phyloP scores from a whole-genome alignment of 495 filamentous ascomycete genomes.

The Diplogelasinospora grovesii region DNA sequence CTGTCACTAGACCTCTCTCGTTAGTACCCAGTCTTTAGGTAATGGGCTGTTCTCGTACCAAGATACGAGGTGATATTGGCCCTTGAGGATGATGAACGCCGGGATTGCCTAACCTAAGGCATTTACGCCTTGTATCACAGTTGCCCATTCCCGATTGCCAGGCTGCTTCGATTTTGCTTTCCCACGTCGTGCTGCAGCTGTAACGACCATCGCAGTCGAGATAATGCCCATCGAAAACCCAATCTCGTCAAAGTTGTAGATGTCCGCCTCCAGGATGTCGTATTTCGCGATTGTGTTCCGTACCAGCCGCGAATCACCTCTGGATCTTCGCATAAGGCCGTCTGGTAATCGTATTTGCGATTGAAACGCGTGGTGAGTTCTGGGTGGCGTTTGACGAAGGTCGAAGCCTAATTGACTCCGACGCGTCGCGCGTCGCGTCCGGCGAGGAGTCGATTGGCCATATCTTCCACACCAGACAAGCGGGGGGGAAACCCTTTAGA shows the following conservation, averaged over 20 bases:
- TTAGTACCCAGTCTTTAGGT: constrained; percentile 1
- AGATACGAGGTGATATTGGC: constrained; percentile 4
- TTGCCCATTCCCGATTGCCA: constrained; percentile 1
- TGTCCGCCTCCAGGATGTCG: no score
- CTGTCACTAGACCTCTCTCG: constrained; percentile 4
- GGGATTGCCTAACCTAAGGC: not conserved
- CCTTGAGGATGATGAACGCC: not conserved
- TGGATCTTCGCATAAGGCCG: no score
- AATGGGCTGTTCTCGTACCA: constrained; percentile 10
- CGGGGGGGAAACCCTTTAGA: constrained; percentile 3
- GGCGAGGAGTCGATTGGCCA: constrained; percentile 1
- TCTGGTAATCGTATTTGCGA: no score
- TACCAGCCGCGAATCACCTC: no score
- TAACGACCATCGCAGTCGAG: no score
- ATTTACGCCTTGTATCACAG: not conserved
- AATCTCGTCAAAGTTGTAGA: no score
- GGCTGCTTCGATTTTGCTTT: not conserved
- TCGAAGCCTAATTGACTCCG: not conserved
- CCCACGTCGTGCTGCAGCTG: no score
- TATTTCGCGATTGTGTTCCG: no score
- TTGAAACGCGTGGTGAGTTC: no score
- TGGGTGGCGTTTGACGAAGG: no score
- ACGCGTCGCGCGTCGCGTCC: not conserved
- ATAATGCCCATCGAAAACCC: no score
- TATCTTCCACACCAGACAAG: not conserved